Evolutionary conservation across 768 basidiomycete genomes (phyloP).

Genomic region (Leccinum uliginosum): DNA sequence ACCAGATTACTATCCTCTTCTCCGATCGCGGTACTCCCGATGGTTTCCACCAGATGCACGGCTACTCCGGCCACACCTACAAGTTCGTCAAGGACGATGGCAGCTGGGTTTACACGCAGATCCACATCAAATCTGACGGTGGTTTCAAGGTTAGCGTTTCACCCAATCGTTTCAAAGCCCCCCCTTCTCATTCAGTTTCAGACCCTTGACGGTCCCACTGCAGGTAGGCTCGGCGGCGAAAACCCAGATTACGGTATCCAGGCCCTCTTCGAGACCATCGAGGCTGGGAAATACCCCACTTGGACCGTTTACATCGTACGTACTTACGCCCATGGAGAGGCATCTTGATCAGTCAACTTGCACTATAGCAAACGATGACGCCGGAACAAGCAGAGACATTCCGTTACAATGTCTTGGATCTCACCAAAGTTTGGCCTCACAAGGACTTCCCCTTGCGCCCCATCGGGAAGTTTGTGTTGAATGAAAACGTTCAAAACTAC

Average conservation of each 20-base stretch:
- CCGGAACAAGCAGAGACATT: constrained; percentile 85
- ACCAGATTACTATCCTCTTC: constrained; percentile 86
- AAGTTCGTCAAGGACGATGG: constrained; percentile 85
- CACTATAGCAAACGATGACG: constrained; percentile 82
- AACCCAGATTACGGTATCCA: constrained; percentile 86
- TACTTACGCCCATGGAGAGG: constrained; percentile 6
- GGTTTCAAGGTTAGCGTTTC: constrained; percentile 65
- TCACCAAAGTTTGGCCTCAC: constrained; percentile 93
- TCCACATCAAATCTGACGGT: constrained; percentile 73
- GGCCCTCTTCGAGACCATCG: constrained; percentile 77
- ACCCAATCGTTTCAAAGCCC: background rate
- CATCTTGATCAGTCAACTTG: constrained; percentile 7
- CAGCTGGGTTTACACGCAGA: constrained; percentile 80
- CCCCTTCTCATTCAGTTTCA: constrained; percentile 26
- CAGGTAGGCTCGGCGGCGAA: constrained; percentile 60
- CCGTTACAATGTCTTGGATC: constrained; percentile 86
- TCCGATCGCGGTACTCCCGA: constrained; percentile 94
- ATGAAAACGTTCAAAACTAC: constrained; percentile 80
- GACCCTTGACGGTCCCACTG: constrained; percentile 69
- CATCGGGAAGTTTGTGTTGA: constrained; percentile 79
- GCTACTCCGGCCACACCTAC: constrained; percentile 91
- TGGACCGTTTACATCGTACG: constrained; percentile 86
- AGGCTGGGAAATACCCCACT: constrained; percentile 71
- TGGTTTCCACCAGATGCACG: constrained; percentile 84
- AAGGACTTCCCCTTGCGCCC: constrained; percentile 82